A percentile compares a stretch with the other conserved stretches of the same genome.
Evolutionary conservation across 257 asterid species (phyloP).

Genomic region (Prunella vulgaris): DNA sequence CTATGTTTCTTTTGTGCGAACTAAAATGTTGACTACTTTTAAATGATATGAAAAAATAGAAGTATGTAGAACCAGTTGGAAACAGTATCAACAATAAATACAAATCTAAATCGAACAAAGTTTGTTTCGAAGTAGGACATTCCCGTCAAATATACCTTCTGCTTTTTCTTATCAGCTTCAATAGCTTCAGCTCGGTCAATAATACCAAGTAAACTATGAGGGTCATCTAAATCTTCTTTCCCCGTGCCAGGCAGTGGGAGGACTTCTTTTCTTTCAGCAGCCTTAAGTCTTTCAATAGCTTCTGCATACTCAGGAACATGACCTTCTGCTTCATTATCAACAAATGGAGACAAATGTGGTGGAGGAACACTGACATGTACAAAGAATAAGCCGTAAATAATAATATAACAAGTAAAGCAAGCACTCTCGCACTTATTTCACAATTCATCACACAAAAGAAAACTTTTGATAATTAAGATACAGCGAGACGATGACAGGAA

Average conservation of each 20-base stretch:
- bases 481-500: not conserved
- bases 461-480: not conserved
- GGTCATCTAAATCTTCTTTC: slow-evolving; percentile 77
- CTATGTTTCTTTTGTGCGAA: not conserved
- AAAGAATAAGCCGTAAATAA: not conserved
- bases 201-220: slow-evolving; percentile 63
- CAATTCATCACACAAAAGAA: not conserved
- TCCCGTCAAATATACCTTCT: slow-evolving; percentile 40
- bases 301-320: slow-evolving; percentile 95
- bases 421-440: not conserved
- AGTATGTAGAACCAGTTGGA: not conserved
- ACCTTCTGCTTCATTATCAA: slow-evolving; percentile 96
- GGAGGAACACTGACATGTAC: slow-evolving; percentile 75
- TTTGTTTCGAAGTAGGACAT: too few species aligned
- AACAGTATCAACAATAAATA: not conserved
- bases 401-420: not conserved
- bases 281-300: slow-evolving; percentile 77
- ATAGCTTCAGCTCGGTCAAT: slow-evolving; percentile 78
- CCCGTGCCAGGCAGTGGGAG: slow-evolving; percentile 89
- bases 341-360: slow-evolving; percentile 96
- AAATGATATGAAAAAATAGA: not conserved
- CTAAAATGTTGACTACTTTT: not conserved
- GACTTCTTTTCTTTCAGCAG: slow-evolving; percentile 82
- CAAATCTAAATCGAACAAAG: not conserved
- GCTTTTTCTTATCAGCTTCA: slow-evolving; percentile 68